A percentile compares a stretch with the other conserved stretches of the same genome.
These are phyloP conservation scores for Blastobotrys mokoenaii DNA, from an alignment of 805 yeast species.

Conservation along the genomic window DNA sequence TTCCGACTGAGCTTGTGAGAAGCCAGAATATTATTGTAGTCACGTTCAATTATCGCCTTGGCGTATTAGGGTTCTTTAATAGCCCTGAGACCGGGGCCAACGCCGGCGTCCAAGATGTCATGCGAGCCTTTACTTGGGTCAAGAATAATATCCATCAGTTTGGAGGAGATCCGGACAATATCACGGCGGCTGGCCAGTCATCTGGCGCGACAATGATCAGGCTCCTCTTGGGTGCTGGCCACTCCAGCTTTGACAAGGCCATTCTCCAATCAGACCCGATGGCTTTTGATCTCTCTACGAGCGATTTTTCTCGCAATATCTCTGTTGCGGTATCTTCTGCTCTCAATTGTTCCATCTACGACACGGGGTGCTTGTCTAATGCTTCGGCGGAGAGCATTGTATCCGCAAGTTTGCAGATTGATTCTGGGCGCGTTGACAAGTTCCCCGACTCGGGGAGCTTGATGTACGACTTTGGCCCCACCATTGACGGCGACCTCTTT, in stretches of 20 bases:
- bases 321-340: slow-evolving; percentile 5
- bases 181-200: slow-evolving; percentile 30
- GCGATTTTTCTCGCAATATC: slow-evolving; percentile 5
- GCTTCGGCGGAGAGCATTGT: slow-evolving; percentile 10
- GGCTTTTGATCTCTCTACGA: slow-evolving; percentile 8
- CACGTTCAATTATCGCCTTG: slow-evolving; percentile 29
- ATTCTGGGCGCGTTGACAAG: background rate
- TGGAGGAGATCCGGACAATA: slow-evolving; percentile 31
- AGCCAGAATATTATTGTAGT: slow-evolving; percentile 25
- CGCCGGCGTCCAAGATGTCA: slow-evolving; percentile 31
- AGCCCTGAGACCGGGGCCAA: slow-evolving; percentile 24
- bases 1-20: slow-evolving; percentile 13
- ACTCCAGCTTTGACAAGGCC: slow-evolving; percentile 14
- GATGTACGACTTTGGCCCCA: slow-evolving; percentile 19
- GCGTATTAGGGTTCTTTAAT: slow-evolving; percentile 31
- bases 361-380: slow-evolving; percentile 7
- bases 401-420: background rate
- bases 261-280: slow-evolving; percentile 22
- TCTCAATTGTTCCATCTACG: slow-evolving; percentile 6
- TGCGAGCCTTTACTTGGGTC: slow-evolving; percentile 31
- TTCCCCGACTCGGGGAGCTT: slow-evolving; percentile 12
- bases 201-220: slow-evolving; percentile 26
- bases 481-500: slow-evolving; percentile 17
- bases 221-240: slow-evolving; percentile 13
- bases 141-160: slow-evolving; percentile 27